These are phyloP conservation scores for Allomyces javanicus DNA, from an alignment of 192 early-diverging fungal species.

Conservation along the genomic window DNA sequence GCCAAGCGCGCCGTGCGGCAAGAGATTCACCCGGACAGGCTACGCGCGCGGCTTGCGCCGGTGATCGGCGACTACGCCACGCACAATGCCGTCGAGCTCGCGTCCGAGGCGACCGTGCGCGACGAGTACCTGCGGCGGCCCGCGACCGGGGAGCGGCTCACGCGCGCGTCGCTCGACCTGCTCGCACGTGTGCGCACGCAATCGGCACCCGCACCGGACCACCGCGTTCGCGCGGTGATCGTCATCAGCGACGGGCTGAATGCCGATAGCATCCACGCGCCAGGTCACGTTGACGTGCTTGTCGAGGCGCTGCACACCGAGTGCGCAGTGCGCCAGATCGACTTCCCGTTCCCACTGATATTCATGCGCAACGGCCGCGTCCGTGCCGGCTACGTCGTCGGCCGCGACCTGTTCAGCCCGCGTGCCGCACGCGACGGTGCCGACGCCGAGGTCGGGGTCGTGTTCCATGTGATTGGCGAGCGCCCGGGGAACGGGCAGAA, in stretches of 20 bases:
- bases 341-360: background rate
- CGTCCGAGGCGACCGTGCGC: background rate
- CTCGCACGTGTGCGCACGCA: background rate
- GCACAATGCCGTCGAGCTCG: background rate
- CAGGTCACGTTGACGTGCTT: background rate
- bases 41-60: background rate
- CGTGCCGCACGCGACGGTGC: background rate
- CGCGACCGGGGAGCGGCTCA: background rate
- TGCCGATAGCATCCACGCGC: background rate
- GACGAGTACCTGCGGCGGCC: constrained; percentile 1
- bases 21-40: background rate
- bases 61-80: background rate
- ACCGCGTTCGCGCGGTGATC: background rate
- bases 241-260: background rate
- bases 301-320: background rate
- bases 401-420: background rate
- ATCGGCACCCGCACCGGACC: background rate
- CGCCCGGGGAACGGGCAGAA: background rate
- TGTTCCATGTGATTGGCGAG: background rate
- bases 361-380: background rate
- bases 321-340: background rate
- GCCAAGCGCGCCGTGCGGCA: background rate
- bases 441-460: background rate
- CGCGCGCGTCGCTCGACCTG: background rate
- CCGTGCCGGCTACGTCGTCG: background rate